These are phyloP conservation scores for Yamadazyma buinensis DNA, from an alignment of 1,139 yeast species.

Conservation along the genomic window DNA sequence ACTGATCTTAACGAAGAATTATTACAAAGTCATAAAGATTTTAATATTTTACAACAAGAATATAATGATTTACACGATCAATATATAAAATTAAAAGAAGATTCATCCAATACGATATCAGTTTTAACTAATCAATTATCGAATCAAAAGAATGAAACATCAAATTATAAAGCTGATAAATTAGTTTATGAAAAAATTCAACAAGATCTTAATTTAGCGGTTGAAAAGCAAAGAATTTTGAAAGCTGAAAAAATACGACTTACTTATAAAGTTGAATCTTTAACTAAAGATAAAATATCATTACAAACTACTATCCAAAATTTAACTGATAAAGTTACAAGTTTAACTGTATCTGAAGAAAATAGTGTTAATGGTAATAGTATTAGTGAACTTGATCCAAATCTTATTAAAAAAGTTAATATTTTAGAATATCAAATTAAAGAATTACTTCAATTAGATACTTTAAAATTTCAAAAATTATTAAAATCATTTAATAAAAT, in stretches of 20 bases:
- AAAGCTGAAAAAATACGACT: slow-evolving; percentile 49
- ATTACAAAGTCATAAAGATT: slow-evolving; percentile 22
- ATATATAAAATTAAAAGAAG: slow-evolving; percentile 22
- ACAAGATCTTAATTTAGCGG: slow-evolving; percentile 39
- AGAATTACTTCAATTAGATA: slow-evolving; percentile 35
- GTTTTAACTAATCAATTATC: slow-evolving; percentile 27
- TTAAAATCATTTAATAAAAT: slow-evolving; percentile 49
- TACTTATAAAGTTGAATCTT: slow-evolving; percentile 37
- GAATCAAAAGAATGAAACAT: slow-evolving; percentile 25
- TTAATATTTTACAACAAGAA: slow-evolving; percentile 20
- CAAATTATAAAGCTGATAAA: slow-evolving; percentile 18
- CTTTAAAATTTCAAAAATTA: slow-evolving; percentile 37
- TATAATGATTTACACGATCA: slow-evolving; percentile 20
- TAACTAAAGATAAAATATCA: slow-evolving; percentile 33
- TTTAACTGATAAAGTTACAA: slow-evolving; percentile 29
- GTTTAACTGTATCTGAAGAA: slow-evolving; percentile 17
- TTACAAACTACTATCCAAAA: slow-evolving; percentile 29
- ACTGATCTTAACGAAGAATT: slow-evolving; percentile 16
- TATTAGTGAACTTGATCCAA: slow-evolving; percentile 6
- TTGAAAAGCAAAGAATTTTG: slow-evolving; percentile 44
- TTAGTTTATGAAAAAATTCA: slow-evolving; percentile 25
- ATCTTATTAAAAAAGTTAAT: slow-evolving; percentile 15
- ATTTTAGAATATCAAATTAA: slow-evolving; percentile 34
- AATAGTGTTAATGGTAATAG: neutral
- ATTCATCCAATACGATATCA: slow-evolving; percentile 23